A percentile compares a stretch with the other conserved stretches of the same genome.
phyloP scores from a whole-genome alignment of 768 basidiomycete species.

The Podaxis sp. region DNA sequence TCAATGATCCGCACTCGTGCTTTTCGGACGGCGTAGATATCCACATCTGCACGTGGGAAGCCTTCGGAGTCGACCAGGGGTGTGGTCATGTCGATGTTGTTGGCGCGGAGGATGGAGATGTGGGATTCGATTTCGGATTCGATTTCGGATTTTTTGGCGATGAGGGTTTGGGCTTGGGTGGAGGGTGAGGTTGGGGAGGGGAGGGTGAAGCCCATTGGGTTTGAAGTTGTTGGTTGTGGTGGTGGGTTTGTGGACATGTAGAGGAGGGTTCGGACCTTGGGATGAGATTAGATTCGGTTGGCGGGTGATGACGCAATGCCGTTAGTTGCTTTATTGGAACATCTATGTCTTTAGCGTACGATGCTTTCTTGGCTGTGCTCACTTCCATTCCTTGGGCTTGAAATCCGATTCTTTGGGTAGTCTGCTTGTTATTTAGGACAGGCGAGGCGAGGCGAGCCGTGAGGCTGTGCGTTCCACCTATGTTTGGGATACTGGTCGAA shows the following conservation, averaged over 20 bases:
- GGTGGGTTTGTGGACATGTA: not conserved
- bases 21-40: slow-evolving; percentile 73
- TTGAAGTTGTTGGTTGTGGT: not conserved
- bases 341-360: not conserved
- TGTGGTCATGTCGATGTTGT: slow-evolving; percentile 62
- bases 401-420: not conserved
- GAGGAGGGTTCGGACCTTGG: not conserved
- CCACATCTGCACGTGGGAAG: slow-evolving; percentile 85
- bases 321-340: not conserved
- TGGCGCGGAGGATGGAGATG: slow-evolving; percentile 57
- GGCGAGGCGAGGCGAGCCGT: not conserved
- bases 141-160: slow-evolving; percentile 67
- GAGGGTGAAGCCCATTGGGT: slow-evolving; percentile 44
- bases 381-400: too few species aligned
- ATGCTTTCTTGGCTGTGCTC: not conserved
- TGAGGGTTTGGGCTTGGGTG: slow-evolving; percentile 61
- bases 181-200: slow-evolving; percentile 43
- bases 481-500: too few species aligned
- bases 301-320: not conserved
- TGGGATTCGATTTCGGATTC: slow-evolving; percentile 70
- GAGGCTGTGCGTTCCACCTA: too few species aligned
- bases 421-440: not conserved
- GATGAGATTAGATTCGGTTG: not conserved
- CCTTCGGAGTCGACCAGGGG: slow-evolving; percentile 85
- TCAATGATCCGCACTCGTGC: slow-evolving; percentile 80